phyloP scores from a whole-genome alignment of 805 yeast genomes.

The Yamadazyma sp. region DNA sequence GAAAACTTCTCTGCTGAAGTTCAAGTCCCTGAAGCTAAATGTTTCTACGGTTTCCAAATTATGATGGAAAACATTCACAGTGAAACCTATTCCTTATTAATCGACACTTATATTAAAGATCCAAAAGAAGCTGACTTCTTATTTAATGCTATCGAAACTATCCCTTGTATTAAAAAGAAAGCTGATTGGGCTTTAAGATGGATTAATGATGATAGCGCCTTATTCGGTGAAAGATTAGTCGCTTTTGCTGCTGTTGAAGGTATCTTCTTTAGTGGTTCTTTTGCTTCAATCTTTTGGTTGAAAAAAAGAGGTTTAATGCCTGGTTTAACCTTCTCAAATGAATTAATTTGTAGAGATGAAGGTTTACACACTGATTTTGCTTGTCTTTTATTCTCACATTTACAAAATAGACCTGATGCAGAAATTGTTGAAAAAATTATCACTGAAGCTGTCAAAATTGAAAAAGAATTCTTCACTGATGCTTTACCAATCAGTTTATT shows the following conservation, averaged over 20 bases:
- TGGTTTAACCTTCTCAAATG: slow-evolving; percentile 96
- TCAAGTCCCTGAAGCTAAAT: slow-evolving; percentile 95
- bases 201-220: slow-evolving; percentile 84
- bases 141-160: slow-evolving; percentile 93
- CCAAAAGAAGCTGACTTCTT: slow-evolving; percentile 87
- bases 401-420: slow-evolving; percentile 82
- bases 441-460: slow-evolving; percentile 93
- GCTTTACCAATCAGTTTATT: slow-evolving; percentile 90
- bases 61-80: slow-evolving; percentile 99
- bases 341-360: slow-evolving; percentile 96
- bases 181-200: slow-evolving; percentile 99
- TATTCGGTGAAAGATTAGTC: slow-evolving; percentile 92
- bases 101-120: slow-evolving; percentile 94
- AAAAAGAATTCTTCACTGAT: slow-evolving; percentile 90
- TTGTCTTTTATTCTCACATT: slow-evolving; percentile 88
- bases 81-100: slow-evolving; percentile 91
- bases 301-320: slow-evolving; percentile 99
- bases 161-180: slow-evolving; percentile 94
- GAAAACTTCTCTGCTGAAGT: slow-evolving; percentile 98
- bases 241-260: slow-evolving; percentile 99
- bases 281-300: slow-evolving; percentile 98
- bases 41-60: slow-evolving; percentile 98
- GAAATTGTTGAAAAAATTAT: slow-evolving; percentile 79
- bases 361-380: slow-evolving; percentile 99
- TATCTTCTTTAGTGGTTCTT: slow-evolving; percentile 96